phyloP scores from a whole-genome alignment of 192 early-diverging fungal genomes.

The Haplosporangium gracile region DNA sequence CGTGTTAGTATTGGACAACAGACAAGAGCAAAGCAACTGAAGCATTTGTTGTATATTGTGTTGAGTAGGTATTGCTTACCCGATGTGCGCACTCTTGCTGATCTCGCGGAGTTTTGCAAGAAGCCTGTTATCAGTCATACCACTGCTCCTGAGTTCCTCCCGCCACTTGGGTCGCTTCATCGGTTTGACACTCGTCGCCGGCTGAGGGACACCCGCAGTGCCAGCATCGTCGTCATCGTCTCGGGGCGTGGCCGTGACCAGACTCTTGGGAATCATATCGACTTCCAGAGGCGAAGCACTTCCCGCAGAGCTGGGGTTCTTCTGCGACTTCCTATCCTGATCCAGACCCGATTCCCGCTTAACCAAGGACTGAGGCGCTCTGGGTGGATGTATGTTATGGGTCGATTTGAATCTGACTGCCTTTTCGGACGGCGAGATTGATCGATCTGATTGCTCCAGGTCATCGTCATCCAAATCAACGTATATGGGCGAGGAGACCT shows the following conservation, averaged over 20 bases:
- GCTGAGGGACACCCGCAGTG: not conserved
- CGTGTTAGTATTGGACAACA: not conserved
- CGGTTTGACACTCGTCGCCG: not conserved
- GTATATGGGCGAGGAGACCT: not conserved
- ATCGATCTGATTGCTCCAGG: not conserved
- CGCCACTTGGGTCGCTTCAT: conserved; percentile 12
- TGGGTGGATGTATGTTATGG: not conserved
- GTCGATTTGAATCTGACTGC: not conserved
- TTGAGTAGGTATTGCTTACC: conserved; percentile 2
- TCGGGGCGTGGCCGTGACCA: not conserved
- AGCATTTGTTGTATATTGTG: not conserved
- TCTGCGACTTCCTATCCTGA: not conserved
- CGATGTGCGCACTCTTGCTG: not conserved
- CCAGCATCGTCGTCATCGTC: not conserved
- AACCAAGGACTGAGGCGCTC: not conserved
- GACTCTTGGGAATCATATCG: not conserved
- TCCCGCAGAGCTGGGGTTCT: not conserved
- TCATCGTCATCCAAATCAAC: conserved; percentile 15
- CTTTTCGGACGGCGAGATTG: not conserved
- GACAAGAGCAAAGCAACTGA: not conserved
- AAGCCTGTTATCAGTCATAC: not conserved
- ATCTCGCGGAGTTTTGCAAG: conserved; percentile 7
- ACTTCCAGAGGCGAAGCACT: not conserved
- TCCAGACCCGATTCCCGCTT: not conserved
- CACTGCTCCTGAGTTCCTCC: not conserved